phyloP scores from a whole-genome alignment of 768 basidiomycete genomes.

The Sporobolomyces pararoseus region DNA sequence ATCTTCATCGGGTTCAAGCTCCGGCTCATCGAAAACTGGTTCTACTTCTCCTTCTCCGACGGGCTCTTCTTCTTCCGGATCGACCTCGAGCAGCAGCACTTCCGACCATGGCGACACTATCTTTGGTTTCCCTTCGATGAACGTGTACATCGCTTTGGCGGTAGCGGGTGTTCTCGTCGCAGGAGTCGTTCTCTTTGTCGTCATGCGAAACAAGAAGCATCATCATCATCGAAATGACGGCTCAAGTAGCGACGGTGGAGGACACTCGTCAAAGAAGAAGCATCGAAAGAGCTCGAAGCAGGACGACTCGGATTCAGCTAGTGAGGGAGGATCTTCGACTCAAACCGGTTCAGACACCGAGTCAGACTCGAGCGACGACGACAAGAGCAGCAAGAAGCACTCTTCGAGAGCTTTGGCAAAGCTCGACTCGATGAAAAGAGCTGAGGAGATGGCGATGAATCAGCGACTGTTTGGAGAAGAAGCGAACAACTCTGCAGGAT shows the following conservation, averaged over 20 bases:
- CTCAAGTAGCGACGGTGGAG: too few species aligned
- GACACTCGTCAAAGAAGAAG: too few species aligned
- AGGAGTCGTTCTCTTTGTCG: not conserved
- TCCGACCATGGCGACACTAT: constrained; percentile 5
- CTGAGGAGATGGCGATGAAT: not conserved
- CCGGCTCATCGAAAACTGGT: not conserved
- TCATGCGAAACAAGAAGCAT: too few species aligned
- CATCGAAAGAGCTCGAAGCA: too few species aligned
- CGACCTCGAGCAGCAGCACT: not conserved
- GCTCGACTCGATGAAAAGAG: not conserved
- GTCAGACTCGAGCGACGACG: not conserved
- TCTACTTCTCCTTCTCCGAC: not conserved
- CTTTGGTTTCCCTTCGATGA: constrained; percentile 7
- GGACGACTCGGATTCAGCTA: not conserved
- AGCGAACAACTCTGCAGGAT: not conserved
- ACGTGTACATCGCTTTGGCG: not conserved
- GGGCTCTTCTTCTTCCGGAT: not conserved
- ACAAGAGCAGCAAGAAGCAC: not conserved
- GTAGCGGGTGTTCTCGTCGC: not conserved
- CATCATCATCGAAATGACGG: too few species aligned
- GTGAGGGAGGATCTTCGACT: not conserved
- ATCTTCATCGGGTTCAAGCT: not conserved
- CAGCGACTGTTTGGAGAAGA: not conserved
- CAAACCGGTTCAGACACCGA: not conserved
- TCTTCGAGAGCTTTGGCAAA: not conserved